Conservation (phyloP, 148 eudicot genomes). For the Camellia sinensis region DNA sequence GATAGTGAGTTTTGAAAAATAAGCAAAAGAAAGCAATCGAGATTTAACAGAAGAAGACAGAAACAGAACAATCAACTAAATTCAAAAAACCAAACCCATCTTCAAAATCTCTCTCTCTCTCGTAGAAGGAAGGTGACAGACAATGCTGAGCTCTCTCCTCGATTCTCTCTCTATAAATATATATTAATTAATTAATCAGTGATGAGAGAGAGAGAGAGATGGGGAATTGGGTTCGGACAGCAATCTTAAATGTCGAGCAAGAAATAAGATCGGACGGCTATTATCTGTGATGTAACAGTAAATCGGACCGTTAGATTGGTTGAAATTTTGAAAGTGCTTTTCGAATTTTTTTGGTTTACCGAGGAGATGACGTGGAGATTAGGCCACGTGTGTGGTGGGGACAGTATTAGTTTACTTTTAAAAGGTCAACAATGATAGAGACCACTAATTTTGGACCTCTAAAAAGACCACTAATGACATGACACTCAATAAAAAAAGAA, state of each 20-base stretch:
- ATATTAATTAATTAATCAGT: background rate
- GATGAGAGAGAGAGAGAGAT: background rate
- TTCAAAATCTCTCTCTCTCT: slow-evolving; percentile 5
- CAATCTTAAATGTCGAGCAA: slow-evolving; percentile 11
- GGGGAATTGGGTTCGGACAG: background rate
- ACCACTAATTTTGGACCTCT: no score
- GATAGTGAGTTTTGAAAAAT: background rate
- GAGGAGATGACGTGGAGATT: slow-evolving; percentile 19
- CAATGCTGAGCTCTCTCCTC: slow-evolving; percentile 4
- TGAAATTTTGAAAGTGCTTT: slow-evolving; percentile 12
- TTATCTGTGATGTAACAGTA: background rate
- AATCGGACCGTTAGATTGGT: slow-evolving; percentile 28
- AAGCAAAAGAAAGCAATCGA: slow-evolving; percentile 10
- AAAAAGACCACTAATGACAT: no score
- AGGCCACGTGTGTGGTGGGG: slow-evolving; percentile 29
- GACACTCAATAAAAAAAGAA: no score
- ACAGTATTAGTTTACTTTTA: background rate
- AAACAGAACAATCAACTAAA: slow-evolving; percentile 7
- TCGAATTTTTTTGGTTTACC: slow-evolving; percentile 2
- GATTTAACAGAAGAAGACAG: slow-evolving; percentile 8
- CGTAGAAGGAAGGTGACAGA: slow-evolving; percentile 1
- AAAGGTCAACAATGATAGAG: no score
- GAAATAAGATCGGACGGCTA: slow-evolving; percentile 17
- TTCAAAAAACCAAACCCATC: slow-evolving; percentile 23
- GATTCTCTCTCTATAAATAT: slow-evolving; percentile 11